Evolutionary conservation across 495 filamentous ascomycete genomes (phyloP).

Genomic region (Hypoxylon lienhwacheense): DNA sequence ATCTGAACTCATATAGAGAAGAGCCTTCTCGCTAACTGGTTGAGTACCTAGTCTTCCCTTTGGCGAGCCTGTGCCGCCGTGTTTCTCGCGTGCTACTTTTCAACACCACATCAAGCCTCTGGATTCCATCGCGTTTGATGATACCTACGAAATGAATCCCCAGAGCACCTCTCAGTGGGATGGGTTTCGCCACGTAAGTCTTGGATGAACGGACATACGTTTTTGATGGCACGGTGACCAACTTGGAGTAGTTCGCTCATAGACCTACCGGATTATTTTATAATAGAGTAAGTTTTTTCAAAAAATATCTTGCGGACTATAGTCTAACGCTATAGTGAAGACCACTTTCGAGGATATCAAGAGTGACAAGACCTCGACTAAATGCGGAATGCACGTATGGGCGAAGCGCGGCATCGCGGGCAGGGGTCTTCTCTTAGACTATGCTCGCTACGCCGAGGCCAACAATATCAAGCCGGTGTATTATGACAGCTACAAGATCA

Average conservation of each 20-base stretch:
- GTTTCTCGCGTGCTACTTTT: conserved; percentile 40
- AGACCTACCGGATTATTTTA: conserved; percentile 51
- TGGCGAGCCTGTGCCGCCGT: conserved; percentile 51
- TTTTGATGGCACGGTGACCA: neutral
- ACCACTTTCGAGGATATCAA: conserved; percentile 53
- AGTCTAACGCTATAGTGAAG: conserved; percentile 40
- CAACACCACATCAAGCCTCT: conserved; percentile 50
- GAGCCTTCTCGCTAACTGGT: neutral
- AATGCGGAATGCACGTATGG: conserved; percentile 44
- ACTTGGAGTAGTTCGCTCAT: conserved; percentile 42
- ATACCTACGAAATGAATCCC: conserved; percentile 66
- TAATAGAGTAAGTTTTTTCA: conserved; percentile 46
- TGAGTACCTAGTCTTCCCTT: conserved; percentile 54
- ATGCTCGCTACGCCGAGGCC: conserved; percentile 38
- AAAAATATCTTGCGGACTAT: conserved; percentile 41
- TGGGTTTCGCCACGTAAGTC: conserved; percentile 61
- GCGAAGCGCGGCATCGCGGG: conserved; percentile 42
- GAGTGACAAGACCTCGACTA: conserved; percentile 28
- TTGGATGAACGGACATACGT: neutral
- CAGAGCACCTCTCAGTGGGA: conserved; percentile 75
- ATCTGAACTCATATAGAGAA: neutral
- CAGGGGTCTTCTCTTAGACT: conserved; percentile 56
- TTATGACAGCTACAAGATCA: conserved; percentile 56
- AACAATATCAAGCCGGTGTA: conserved; percentile 43
- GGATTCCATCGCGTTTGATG: conserved; percentile 60